A percentile compares a stretch with the other conserved stretches of the same genome.
Conservation (phyloP, 192 early-diverging fungal species). For the Backusella mclennaniae region DNA sequence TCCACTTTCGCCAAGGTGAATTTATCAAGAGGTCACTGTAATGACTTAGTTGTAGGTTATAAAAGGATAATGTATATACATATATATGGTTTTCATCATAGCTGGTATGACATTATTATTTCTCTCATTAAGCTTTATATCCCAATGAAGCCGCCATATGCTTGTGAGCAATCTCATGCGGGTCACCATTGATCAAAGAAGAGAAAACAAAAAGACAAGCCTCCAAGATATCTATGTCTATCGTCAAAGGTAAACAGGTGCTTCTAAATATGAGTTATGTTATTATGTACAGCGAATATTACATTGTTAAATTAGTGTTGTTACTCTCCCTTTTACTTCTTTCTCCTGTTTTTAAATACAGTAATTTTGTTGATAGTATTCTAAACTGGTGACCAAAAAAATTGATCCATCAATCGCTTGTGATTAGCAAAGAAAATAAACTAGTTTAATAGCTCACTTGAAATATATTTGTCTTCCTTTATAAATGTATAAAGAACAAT, state of each 20-base stretch:
- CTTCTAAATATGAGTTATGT: not conserved
- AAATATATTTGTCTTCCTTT: no score
- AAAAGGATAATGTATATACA: no score
- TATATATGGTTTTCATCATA: not conserved
- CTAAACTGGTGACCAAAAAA: no score
- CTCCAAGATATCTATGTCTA: not conserved
- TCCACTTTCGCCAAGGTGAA: no score
- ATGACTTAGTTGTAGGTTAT: no score
- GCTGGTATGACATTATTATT: not conserved
- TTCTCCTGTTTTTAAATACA: not conserved
- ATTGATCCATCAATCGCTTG: not conserved
- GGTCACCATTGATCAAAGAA: not conserved
- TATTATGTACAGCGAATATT: not conserved
- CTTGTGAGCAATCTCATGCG: no score
- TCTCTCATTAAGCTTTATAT: no score
- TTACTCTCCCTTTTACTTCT: not conserved
- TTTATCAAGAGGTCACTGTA: not conserved
- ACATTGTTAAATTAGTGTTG: not conserved
- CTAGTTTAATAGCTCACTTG: no score
- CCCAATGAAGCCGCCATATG: no score
- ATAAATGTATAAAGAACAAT: no score
- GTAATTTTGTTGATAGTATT: no score
- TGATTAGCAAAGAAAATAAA: not conserved
- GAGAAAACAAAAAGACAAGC: not conserved
- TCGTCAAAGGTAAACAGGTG: not conserved